Conservation (phyloP, 2,329 filamentous ascomycete species). For the Colletotrichum viniferum region DNA sequence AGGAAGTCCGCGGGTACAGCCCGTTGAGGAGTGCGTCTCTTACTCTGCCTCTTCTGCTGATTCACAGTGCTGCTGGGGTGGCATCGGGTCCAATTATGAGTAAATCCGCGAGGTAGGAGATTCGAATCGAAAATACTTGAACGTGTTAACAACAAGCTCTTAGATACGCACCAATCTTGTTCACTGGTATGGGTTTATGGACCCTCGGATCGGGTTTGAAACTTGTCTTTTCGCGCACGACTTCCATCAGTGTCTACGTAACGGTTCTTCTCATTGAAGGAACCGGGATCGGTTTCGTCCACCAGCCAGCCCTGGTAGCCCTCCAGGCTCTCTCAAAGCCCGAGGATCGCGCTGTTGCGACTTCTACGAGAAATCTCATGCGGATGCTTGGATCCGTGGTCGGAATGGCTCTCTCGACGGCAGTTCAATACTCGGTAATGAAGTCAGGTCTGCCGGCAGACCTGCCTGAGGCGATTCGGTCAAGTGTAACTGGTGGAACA, state of each 20-base stretch:
- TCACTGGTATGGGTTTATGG: neutral
- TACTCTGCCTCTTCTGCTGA: neutral
- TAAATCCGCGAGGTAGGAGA: neutral
- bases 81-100: neutral
- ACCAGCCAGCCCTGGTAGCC: neutral
- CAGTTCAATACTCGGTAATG: neutral
- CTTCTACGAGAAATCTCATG: neutral
- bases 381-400: neutral
- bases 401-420: neutral
- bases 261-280: neutral
- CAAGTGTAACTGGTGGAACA: neutral
- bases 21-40: neutral
- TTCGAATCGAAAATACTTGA: neutral
- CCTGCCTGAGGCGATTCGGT: neutral
- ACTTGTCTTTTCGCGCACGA: neutral
- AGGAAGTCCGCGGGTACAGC: neutral
- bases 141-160: neutral
- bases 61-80: neutral
- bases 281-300: neutral
- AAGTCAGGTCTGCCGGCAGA: neutral
- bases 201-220: neutral
- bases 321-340: neutral
- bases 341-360: neutral
- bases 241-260: neutral
- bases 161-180: neutral